Base-by-base conservation (phyloP, 1,284 basidiomycete species). In the Rhodotorula sp. region DNA sequence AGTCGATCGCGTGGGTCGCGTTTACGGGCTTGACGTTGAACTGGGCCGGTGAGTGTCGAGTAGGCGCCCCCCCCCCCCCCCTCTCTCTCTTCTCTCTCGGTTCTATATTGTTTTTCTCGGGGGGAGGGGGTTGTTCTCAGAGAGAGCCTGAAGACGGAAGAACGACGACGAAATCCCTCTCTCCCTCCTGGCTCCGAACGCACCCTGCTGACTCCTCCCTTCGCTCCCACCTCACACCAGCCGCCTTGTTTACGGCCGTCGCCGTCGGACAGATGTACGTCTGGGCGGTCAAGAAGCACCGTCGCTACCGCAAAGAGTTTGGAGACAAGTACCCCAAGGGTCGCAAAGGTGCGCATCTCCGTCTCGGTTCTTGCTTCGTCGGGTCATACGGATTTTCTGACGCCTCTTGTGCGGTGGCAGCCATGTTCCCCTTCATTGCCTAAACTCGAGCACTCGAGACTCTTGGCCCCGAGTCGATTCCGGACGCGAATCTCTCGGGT, bases 231-330 rank as follows among this genome's bases (percentile, higher is more conserved):
- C 19, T 21, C 78, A 75, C n/a, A 74, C 28, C 78, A 90, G 91
- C 89, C 34, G 87, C 85, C 76, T 78, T 90, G 43, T 99, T 97
- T 82, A 82, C 89, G 59, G 83, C 84, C 26, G 86, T 92, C 62
- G 86, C 87, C 5, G 84, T 85, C 0, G 86, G 78, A 54, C 89
- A 90, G 77, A 98, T 98, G 93, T 84, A 85, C 34, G 77, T 87
- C 18, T 99, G 95, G 97, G 94, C 95, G 18, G 79, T 87, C 59
- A 94, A 95, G 85, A 99, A 97, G 84, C 94, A 97, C 80, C 84
- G 83, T 71, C 86, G 86, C 71, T 99, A 99, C 84, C 93, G 89
- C 85, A 92, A 90, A 80, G 95, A 98, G 81, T 97, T 97, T 78
- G 92, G 92, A 52, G 88, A 87, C 77, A 87, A 90, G 73, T 95